Evolutionary conservation across 176 grass and related monocot genomes (phyloP).

Genomic region (Otatea glauca): DNA sequence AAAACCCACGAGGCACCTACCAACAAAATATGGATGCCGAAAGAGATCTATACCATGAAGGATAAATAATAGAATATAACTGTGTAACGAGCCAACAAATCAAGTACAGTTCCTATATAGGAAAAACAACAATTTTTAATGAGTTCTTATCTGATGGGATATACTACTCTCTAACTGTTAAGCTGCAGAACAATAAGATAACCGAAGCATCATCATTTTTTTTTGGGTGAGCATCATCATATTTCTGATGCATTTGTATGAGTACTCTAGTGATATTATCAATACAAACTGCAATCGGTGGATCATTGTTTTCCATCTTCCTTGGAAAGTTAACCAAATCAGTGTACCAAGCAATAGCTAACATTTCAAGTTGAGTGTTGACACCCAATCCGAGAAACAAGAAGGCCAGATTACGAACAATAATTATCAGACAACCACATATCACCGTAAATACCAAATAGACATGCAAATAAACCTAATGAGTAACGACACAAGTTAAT

Average conservation of each 20-base stretch:
- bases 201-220: not conserved
- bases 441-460: not conserved
- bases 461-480: conserved; percentile 4
- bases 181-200: not conserved
- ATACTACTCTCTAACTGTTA: not conserved
- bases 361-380: not conserved
- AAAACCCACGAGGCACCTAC: not conserved
- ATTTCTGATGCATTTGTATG: not conserved
- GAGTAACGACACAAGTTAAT: not conserved
- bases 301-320: not conserved
- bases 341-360: not conserved
- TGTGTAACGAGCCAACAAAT: not conserved
- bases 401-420: not conserved
- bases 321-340: conserved; percentile 11
- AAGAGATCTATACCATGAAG: not conserved
- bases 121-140: not conserved
- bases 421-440: not conserved
- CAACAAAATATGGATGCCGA: conserved; percentile 11
- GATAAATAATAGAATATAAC: not conserved
- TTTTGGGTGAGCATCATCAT: not conserved
- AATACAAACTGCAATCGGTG: not conserved
- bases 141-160: not conserved
- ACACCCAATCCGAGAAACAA: conserved; percentile 12
- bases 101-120: not conserved
- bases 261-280: not conserved